Evolutionary conservation across 495 filamentous ascomycete species (phyloP), one percentile per base, ranked within the genome.

Genomic region (Aspergillus leporis): DNA sequence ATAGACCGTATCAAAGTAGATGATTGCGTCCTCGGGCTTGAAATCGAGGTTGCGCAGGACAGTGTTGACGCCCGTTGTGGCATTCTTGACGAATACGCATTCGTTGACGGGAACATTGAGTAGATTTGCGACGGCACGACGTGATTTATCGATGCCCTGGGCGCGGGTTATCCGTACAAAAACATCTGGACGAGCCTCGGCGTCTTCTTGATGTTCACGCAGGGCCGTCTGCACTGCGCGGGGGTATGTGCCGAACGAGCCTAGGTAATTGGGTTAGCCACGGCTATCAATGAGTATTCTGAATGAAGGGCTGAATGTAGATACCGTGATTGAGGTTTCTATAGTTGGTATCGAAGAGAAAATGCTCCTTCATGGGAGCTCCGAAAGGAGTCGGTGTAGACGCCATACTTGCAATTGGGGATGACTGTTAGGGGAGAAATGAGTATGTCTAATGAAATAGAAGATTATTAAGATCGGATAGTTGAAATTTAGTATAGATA

Each of bases 311-410:
- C 31, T 46, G 8, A 22, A 13, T 25, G 5, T 22, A 47, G n/a
- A 7, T 70, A 92, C 91, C 93, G 61, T 97, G 90, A 73, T 96
- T 96, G 61, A 97, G 75, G 61, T 92, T 91, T 23, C 78, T 81
- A 66, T 83, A 92, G 3, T 74, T 69, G 0, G 83, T 80, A 59
- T 87, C 85, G 53, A 94, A 85, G 6, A 86, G 75, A 70, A 96
- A 97, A 53, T 91, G 74, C 56, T 88, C 79, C 32, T 79, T 78
- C 77, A 92, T 81, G 28, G 81, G 72, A 23, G 74, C 77, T 43
- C 87, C 88, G 56, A 88, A 88, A 16, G 70, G 71, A 10, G 72
- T 75, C 13, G 58, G 47, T 18, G 16, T 41, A 4, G 53, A 34
- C 9, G 60, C 28, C 58, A 61, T 63, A 25, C 4, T 50, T 36